Conservation (phyloP, 177 flowering plant species). For the Vitis hybrid region DNA sequence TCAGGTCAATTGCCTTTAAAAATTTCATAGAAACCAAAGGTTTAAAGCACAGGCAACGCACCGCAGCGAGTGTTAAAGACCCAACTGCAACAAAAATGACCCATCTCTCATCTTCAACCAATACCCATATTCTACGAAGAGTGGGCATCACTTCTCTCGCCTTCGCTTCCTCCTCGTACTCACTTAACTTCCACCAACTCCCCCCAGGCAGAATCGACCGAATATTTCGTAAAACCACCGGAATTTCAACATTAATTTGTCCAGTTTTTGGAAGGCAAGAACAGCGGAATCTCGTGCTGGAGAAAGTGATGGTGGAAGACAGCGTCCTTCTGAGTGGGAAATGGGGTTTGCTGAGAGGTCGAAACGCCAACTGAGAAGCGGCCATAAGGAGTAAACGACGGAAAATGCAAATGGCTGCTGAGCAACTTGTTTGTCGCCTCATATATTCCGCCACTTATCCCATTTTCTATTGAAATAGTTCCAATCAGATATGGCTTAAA, state of each 20-base stretch:
- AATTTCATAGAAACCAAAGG: too few species aligned
- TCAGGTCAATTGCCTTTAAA: background rate
- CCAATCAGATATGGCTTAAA: too few species aligned
- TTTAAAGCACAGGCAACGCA: constrained; percentile 5
- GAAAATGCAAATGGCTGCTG: too few species aligned
- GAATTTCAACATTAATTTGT: background rate
- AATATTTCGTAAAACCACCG: background rate
- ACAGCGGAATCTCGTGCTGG: too few species aligned
- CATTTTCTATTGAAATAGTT: too few species aligned
- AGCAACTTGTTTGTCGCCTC: too few species aligned
- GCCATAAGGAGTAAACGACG: too few species aligned
- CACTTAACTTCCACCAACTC: constrained; percentile 23
- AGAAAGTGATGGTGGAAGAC: too few species aligned
- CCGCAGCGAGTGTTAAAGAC: constrained; percentile 24
- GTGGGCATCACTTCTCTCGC: constrained; percentile 6
- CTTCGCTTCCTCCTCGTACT: background rate
- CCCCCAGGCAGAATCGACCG: constrained; percentile 13
- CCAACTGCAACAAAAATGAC: constrained; percentile 23
- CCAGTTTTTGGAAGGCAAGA: background rate
- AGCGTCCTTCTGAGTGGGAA: too few species aligned
- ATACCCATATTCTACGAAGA: constrained; percentile 25
- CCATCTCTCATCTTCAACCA: constrained; percentile 20
- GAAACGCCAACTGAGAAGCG: too few species aligned
- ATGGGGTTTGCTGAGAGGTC: too few species aligned
- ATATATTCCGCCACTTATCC: too few species aligned